Evolutionary conservation across 257 asterid genomes (phyloP).

Genomic region (Linaria vulgaris): DNA sequence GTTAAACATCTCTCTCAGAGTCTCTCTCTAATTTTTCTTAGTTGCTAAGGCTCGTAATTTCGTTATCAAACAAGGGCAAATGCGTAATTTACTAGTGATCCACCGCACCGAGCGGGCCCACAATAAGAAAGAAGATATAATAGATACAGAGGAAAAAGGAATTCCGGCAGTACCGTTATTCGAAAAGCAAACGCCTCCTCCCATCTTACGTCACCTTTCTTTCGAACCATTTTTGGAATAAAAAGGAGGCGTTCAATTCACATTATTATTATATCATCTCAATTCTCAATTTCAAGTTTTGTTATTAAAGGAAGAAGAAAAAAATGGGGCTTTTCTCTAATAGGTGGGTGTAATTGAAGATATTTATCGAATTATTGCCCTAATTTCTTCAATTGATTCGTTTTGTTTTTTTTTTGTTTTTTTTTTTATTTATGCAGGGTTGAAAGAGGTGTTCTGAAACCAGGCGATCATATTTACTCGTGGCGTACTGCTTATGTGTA

Average conservation of each 20-base stretch:
- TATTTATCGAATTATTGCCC: no score
- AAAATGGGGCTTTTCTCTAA: constrained; percentile 59
- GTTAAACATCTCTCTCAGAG: neutral
- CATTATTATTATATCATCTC: neutral
- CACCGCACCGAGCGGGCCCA: no score
- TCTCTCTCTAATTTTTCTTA: constrained; percentile 26
- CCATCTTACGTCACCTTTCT: neutral
- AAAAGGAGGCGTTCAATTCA: neutral
- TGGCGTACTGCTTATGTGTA: constrained; percentile 87
- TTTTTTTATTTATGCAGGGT: constrained; percentile 39
- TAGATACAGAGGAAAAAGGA: no score
- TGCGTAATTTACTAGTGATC: constrained; percentile 23
- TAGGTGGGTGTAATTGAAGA: constrained; percentile 29
- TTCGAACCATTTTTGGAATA: neutral
- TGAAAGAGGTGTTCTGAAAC: constrained; percentile 60
- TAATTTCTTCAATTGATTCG: neutral
- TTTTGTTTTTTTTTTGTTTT: neutral
- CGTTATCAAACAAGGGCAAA: constrained; percentile 21
- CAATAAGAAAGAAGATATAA: no score
- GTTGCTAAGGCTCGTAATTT: constrained; percentile 25
- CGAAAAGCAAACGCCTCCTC: neutral
- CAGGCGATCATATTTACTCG: constrained; percentile 96
- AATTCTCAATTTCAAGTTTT: neutral
- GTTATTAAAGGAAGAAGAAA: neutral
- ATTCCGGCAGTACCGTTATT: constrained; percentile 1